Base-by-base conservation (phyloP, 2,329 filamentous ascomycete genomes). In the Monilinia fructicola region DNA sequence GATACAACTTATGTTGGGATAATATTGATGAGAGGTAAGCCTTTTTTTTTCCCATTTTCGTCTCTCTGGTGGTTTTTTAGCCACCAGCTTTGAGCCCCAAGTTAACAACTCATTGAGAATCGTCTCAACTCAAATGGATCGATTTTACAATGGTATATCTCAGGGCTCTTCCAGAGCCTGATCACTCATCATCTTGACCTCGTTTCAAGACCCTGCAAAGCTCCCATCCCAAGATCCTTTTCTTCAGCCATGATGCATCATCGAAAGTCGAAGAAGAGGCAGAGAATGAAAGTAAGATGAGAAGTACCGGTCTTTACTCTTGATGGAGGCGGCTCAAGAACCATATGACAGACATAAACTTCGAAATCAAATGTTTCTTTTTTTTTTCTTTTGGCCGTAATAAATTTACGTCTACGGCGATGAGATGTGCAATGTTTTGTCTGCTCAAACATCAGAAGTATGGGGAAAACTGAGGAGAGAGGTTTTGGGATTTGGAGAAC, bases 201-300 rank as follows among this genome's bases (percentile, higher is more conserved):
- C 31, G 5, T 84, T 82, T 72, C 74, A 81, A 55, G 77, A 78
- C 12, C 78, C 79, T n/a, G 71, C 76, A n/a, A 72, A 75, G 3
- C 81, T 79, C 67, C 81, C 80, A 4, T 80, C 84, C 75, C 78
- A 79, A 65, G 85, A 87, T 68, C 81, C 80, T 0, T 70, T 87
- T 59, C 31, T 35, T 6, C 31, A 35, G 16, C 12, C 40, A 44
- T 1, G 40, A 44, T 44, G 16, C 40, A 14, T 44, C 40, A 14
- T 44, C 16, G 4, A 44, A 44, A 44, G 40, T 14, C 12, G 16
- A 44, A 12, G 12, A 44, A 18, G 40, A 11, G 40, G 40, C 40
- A 14, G 28, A 60, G 23, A 28, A 35, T 12, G 31, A 16, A 16
- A 23, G 12, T 12, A 54, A 9, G 35, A 28, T 4, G 38, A 44